Percentiles rank a stretch among this genome's conserved stretches.
phyloP scores from a whole-genome alignment of 2,329 filamentous ascomycete species.

The Cephalotrichum gorgonifer region DNA sequence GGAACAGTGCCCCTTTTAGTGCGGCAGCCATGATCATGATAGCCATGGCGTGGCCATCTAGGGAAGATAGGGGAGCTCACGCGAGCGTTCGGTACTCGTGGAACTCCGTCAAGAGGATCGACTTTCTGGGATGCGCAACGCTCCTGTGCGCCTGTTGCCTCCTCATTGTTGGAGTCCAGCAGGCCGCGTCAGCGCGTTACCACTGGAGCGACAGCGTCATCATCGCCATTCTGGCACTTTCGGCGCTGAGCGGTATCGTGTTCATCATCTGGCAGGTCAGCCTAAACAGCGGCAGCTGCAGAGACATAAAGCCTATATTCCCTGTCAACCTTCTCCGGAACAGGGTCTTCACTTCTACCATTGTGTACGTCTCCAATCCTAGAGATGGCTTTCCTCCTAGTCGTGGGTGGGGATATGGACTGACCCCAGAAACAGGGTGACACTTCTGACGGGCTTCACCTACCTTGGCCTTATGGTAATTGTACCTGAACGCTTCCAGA shows the following conservation, averaged over 20 bases:
- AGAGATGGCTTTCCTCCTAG: neutral
- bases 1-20: constrained; percentile 36
- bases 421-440: constrained; percentile 27
- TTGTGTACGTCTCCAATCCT: constrained; percentile 28
- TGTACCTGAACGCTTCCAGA: constrained; percentile 50
- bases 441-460: constrained; percentile 44
- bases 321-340: constrained; percentile 35
- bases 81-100: constrained; percentile 16
- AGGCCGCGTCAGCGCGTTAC: constrained; percentile 41
- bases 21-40: constrained; percentile 30
- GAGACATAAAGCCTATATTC: constrained; percentile 42
- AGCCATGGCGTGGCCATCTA: constrained; percentile 11
- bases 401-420: neutral
- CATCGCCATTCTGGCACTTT: constrained; percentile 34
- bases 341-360: constrained; percentile 38
- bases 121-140: constrained; percentile 39
- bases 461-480: constrained; percentile 49
- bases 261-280: constrained; percentile 42
- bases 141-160: constrained; percentile 42
- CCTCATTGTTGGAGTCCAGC: constrained; percentile 45
- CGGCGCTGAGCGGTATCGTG: constrained; percentile 33
- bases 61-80: constrained; percentile 4
- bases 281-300: constrained; percentile 24
- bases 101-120: constrained; percentile 34
- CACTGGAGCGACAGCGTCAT: constrained; percentile 42